Evolutionary conservation across 2,329 filamentous ascomycete species (phyloP), one percentile per base, ranked within the genome.

Genomic region (Fusarium sororula): DNA sequence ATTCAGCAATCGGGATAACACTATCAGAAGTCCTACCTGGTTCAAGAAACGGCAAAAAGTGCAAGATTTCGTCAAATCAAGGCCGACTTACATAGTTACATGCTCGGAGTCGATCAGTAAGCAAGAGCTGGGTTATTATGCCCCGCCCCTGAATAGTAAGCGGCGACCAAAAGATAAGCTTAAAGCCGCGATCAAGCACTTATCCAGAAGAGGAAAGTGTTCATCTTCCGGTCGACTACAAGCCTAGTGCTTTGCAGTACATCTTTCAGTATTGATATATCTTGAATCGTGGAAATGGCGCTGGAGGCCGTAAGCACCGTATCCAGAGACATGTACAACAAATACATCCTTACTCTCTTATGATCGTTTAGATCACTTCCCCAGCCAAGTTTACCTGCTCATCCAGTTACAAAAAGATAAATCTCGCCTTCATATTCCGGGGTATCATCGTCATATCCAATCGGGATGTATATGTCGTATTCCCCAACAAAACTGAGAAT

Each of bases 221-320:
- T 22, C 32, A 22, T 37, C 4, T 26, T 22, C 6, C n/a, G 37
- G 14, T 26, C 32, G 4, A 12, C 7, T 3, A 26, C 15, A n/a
- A n/a, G 3, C 30, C 7, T 7, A 24, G 0, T 32, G 1, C 11
- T 32, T 4, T 3, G 5, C 20, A 4, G 28, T 13, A 8, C 5
- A n/a, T 30, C 28, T 9, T 30, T n/a, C 12, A 5, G 20, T 9
- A 50, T 50, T 6, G 11, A 17, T 30, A 6, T 6, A 18, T 13
- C 3, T 18, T n/a, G 20, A 30, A 18, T 13, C 7, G 7, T 50
- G 15, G 5, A 12, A 30, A 17, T n/a, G 14, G 4, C 3, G 11
- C 1, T 5, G 7, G 14, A 12, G 26, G 26, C 20, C 8, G 7
- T n/a, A 17, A 30, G 10, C 9, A 17, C 45, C 3, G 7, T 50